phyloP scores from a whole-genome alignment of 257 asterid species.

The Solanum stenotomum region DNA sequence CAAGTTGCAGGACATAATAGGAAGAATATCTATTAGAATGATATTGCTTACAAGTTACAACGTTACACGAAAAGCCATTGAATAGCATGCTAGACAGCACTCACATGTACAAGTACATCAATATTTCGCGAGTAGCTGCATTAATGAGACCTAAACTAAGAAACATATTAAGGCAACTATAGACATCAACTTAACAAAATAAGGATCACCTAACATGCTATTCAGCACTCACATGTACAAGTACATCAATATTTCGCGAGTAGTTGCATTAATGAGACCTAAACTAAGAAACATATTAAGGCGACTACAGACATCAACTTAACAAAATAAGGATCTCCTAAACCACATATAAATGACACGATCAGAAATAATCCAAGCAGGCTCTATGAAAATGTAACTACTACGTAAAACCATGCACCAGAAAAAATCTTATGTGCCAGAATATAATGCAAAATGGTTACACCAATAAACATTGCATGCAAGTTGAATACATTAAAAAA shows the following conservation, averaged over 20 bases:
- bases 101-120: neutral
- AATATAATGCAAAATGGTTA: neutral
- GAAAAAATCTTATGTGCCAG: neutral
- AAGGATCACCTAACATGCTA: neutral
- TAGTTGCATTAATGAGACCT: neutral
- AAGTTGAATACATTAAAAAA: neutral
- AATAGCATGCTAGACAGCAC: neutral
- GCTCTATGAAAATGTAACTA: neutral
- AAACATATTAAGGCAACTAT: neutral
- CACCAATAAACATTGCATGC: neutral
- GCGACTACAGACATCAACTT: neutral
- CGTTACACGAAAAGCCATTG: neutral
- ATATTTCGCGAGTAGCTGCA: neutral
- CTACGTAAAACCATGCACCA: neutral
- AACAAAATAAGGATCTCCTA: neutral
- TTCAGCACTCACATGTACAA: neutral
- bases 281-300: too few species aligned
- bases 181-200: neutral
- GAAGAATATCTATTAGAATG: neutral
- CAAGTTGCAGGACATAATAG: neutral
- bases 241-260: neutral
- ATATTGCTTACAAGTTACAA: neutral
- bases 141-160: neutral
- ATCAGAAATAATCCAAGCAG: neutral
- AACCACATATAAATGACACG: neutral